Evolutionary conservation across 78 protist genomes (phyloP).

Genomic region (Planoprotostelium fungivorum): DNA sequence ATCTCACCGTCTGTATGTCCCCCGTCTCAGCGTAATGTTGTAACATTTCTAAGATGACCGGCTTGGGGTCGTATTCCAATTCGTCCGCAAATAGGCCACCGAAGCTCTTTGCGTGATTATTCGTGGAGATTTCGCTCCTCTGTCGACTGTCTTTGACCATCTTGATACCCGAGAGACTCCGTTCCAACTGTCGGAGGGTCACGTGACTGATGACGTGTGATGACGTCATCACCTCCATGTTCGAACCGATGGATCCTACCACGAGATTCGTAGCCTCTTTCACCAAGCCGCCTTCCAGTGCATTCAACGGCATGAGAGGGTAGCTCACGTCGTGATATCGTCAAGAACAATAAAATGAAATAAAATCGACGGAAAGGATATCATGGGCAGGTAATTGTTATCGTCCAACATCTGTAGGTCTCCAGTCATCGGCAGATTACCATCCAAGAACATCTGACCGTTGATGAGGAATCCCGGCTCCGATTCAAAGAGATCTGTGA

Average conservation of each 20-base stretch:
- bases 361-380: background rate
- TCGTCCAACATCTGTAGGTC: background rate
- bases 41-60: slow-evolving; percentile 26
- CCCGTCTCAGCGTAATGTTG: slow-evolving; percentile 40
- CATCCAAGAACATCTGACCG: background rate
- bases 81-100: background rate
- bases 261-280: background rate
- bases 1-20: slow-evolving; percentile 28
- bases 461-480: background rate
- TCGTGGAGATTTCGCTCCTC: no score
- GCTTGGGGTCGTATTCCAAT: slow-evolving; percentile 18
- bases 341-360: background rate
- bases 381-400: background rate
- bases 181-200: no score
- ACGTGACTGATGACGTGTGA: no score
- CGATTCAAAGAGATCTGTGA: background rate
- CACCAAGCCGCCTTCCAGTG: background rate
- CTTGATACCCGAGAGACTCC: no score
- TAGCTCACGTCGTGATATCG: background rate
- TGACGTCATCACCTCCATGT: background rate
- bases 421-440: background rate
- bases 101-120: no score
- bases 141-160: no score
- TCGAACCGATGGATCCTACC: background rate
- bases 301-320: background rate